Evolutionary conservation across 352 stramenopile species (phyloP).

Genomic region (Bremia lactucae): DNA sequence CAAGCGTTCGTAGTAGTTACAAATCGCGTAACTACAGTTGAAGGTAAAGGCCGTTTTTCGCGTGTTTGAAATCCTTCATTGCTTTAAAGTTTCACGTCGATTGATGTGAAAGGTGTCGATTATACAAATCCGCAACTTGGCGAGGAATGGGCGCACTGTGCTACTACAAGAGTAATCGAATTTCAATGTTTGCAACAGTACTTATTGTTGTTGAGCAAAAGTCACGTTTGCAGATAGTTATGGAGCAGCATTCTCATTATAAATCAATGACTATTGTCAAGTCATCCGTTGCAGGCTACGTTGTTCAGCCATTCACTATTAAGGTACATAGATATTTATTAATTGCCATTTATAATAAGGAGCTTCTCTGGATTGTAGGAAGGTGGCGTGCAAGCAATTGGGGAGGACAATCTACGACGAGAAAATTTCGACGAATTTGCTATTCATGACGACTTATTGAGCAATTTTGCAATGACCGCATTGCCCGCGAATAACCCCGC

Average conservation of each 20-base stretch:
- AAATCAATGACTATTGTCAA: constrained; percentile 55
- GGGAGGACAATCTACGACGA: constrained; percentile 8
- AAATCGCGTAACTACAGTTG: constrained; percentile 46
- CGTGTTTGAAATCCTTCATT: not conserved
- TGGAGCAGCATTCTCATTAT: constrained; percentile 43
- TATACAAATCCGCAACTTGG: constrained; percentile 57
- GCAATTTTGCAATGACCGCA: constrained; percentile 29
- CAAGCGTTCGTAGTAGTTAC: constrained; percentile 54
- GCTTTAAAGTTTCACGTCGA: not conserved
- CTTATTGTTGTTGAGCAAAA: not conserved
- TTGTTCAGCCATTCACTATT: constrained; percentile 56
- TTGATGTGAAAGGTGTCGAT: constrained; percentile 20
- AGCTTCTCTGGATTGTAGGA: constrained; percentile 16
- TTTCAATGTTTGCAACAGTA: too few species aligned
- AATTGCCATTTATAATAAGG: not conserved
- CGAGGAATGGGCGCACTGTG: constrained; percentile 58
- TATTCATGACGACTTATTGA: constrained; percentile 47
- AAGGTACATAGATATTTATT: constrained; percentile 27
- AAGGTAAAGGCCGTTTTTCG: constrained; percentile 19
- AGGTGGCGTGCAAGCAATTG: constrained; percentile 26
- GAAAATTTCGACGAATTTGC: constrained; percentile 24
- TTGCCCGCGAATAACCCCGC: constrained; percentile 32
- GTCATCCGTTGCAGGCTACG: constrained; percentile 38
- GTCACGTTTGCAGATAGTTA: constrained; percentile 21
- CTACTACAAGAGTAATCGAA: constrained; percentile 39